phyloP scores from a whole-genome alignment of 148 eudicot genomes.

The Diospyros kaki region DNA sequence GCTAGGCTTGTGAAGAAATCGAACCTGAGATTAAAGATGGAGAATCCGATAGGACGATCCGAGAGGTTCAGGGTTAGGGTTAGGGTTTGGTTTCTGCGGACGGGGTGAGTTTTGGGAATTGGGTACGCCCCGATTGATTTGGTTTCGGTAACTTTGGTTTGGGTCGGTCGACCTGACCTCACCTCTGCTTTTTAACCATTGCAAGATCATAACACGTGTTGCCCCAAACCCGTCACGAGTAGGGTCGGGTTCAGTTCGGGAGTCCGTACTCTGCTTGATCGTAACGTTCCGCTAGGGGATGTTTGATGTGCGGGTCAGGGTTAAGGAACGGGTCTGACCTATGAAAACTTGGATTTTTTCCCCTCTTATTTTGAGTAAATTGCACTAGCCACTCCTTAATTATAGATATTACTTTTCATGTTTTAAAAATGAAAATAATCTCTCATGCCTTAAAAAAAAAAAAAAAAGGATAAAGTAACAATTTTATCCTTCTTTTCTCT shows the following conservation, averaged over 20 bases:
- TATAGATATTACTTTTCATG: too few species aligned
- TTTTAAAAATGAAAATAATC: too few species aligned
- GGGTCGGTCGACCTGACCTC: neutral
- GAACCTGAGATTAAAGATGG: conserved; percentile 12
- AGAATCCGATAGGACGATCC: conserved; percentile 21
- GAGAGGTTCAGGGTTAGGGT: conserved; percentile 14
- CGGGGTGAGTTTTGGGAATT: neutral
- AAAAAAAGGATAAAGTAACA: too few species aligned
- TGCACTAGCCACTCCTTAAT: too few species aligned
- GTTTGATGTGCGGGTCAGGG: too few species aligned
- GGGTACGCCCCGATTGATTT: neutral
- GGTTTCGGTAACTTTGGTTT: neutral
- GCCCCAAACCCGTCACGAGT: neutral
- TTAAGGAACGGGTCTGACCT: too few species aligned
- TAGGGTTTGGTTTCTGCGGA: conserved; percentile 18
- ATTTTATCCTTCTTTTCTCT: too few species aligned
- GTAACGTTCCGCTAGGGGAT: too few species aligned
- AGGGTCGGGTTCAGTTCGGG: neutral
- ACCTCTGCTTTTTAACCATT: neutral
- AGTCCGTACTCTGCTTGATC: too few species aligned
- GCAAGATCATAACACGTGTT: neutral
- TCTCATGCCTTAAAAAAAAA: too few species aligned
- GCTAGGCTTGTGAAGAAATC: neutral
- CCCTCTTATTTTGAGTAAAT: too few species aligned
- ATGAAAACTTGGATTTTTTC: too few species aligned